Evolutionary conservation across 768 basidiomycete species (phyloP), one percentile per base, ranked within the genome.

Genomic region (Russula lepida): DNA sequence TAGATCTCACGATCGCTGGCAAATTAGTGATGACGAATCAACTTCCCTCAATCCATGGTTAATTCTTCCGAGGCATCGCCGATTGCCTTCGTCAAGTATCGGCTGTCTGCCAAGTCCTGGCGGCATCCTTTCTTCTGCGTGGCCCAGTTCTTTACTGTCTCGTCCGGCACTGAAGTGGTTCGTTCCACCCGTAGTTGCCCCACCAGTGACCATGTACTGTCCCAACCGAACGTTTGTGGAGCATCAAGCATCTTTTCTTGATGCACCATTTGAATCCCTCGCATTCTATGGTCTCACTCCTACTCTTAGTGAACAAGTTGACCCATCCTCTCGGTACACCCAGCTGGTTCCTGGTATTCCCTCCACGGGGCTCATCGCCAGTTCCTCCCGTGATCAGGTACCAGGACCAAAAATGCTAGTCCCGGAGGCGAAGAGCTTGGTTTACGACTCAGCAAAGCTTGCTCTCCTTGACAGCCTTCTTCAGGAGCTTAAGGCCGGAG

Each of bases 381-480:
- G 70, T 39, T 90, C 94, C 1, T 78, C 90, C 6, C 66, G 71
- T 0, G 79, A 88, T 63, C 92, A 97, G 69, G 74, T 92, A 8
- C 94, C 94, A 2, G 74, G 79, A 49, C 84, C 94, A 12, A 80
- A 81, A 32, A 94, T 98, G 89, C 86, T 88, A 65, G 89, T 98
- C 37, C 97, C 97, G 4, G 92, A 98, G 64, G 89, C 91, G 49
- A 95, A 97, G 73, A 81, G 95, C 54, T 82, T 99, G 27, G 89
- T 99, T 53, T 93, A 91, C 64, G 95, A 99, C 72, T 98, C 95
- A 28, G 95, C 89, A 39, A 99, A 99, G 74, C 84, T 99, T 35
- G 92, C 93, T 41, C 83, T 90, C 30, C 79, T 99, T 51, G 97
- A 99, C 72, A 69, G 79, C 23, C 76, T 99, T n/a, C 78, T 99